Evolutionary conservation across 2,329 filamentous ascomycete species (phyloP).

Genomic region (Thelonectria olida): DNA sequence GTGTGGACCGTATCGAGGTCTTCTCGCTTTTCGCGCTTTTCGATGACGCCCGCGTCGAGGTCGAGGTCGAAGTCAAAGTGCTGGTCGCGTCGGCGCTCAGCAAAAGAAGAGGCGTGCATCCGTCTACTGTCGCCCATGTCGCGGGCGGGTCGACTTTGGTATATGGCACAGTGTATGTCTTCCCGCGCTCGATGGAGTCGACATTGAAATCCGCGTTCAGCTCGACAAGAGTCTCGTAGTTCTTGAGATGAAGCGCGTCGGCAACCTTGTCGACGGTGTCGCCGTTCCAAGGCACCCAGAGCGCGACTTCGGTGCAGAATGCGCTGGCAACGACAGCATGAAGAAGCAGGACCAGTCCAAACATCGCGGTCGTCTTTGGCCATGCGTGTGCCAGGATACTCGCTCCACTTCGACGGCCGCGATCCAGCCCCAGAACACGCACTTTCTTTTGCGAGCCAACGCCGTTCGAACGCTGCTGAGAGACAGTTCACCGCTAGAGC

Average conservation of each 20-base stretch:
- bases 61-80: not conserved
- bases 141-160: not conserved
- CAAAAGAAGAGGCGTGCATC: not conserved
- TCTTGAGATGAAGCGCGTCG: not conserved
- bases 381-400: not conserved
- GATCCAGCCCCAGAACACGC: not conserved
- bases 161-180: not conserved
- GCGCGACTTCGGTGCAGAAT: not conserved
- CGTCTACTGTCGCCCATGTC: not conserved
- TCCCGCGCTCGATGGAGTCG: not conserved
- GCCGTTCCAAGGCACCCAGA: not conserved
- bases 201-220: not conserved
- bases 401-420: not conserved
- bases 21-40: no score
- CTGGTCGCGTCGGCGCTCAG: not conserved
- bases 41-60: no score
- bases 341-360: not conserved
- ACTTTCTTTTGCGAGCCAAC: slow-evolving; percentile 48
- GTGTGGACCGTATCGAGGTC: not conserved
- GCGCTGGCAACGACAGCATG: not conserved
- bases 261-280: not conserved
- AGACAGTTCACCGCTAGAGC: slow-evolving; percentile 57
- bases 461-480: slow-evolving; percentile 60
- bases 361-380: not conserved
- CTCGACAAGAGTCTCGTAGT: not conserved